Percentiles rank a stretch among this genome's conserved stretches.
These are phyloP conservation scores for Ogataea saltuana DNA, from an alignment of 805 yeast species.

Conservation along the genomic window DNA sequence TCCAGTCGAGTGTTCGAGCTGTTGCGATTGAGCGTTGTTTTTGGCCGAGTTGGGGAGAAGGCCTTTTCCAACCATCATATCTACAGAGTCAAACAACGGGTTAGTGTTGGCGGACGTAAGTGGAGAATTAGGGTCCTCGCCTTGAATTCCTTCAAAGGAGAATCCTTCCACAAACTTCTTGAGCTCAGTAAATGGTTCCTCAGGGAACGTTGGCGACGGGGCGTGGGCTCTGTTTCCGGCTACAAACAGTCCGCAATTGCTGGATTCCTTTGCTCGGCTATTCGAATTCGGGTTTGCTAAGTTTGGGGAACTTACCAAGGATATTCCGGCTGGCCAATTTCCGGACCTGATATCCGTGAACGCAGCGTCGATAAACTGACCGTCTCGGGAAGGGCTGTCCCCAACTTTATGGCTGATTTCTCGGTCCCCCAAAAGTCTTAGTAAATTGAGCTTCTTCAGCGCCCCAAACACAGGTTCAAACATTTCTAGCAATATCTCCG, in stretches of 20 bases:
- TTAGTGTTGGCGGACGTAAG: constrained; percentile 5
- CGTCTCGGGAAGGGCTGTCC: no score
- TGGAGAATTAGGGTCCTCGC: constrained; percentile 9
- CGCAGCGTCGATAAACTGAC: no score
- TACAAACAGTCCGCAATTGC: no score
- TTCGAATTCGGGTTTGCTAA: no score
- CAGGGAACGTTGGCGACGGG: constrained; percentile 2
- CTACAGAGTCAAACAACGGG: constrained; percentile 1
- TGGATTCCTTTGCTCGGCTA: no score
- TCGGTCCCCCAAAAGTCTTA: constrained; percentile 4
- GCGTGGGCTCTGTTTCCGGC: neutral
- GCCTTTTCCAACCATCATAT: neutral
- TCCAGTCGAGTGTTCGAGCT: neutral
- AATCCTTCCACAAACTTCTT: constrained; percentile 21
- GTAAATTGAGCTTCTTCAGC: constrained; percentile 6
- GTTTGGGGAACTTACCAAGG: constrained; percentile 1
- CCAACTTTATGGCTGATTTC: constrained; percentile 6
- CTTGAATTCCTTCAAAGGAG: constrained; percentile 9
- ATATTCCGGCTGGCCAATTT: constrained; percentile 1
- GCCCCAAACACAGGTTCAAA: constrained; percentile 15
- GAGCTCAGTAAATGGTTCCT: constrained; percentile 12
- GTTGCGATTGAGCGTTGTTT: neutral
- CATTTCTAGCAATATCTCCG: constrained; percentile 21
- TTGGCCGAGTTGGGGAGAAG: neutral
- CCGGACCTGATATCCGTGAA: constrained; percentile 1